phyloP scores from a whole-genome alignment of 345 rosid genomes.

The Hibiscus tridactylites region DNA sequence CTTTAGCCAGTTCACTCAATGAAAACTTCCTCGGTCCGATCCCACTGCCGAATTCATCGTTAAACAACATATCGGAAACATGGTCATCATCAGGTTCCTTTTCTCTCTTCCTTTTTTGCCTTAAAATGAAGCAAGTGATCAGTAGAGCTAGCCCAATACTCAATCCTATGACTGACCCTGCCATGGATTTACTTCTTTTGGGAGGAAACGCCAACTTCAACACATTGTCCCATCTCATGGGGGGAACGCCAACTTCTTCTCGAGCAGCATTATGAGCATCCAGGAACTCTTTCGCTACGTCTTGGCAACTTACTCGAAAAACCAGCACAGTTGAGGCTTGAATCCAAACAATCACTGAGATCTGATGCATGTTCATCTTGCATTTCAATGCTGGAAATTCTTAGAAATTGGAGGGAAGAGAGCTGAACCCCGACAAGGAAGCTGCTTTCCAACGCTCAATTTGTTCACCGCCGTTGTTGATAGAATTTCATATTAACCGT shows the following conservation, averaged over 20 bases:
- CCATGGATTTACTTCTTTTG: not conserved
- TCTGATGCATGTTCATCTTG: not conserved
- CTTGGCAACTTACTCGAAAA: constrained; percentile 13
- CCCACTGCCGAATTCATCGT: not conserved
- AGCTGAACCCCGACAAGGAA: too few species aligned
- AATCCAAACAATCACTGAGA: not conserved
- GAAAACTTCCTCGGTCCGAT: constrained; percentile 6
- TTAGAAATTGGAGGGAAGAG: too few species aligned
- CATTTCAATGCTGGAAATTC: not conserved
- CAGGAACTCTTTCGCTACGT: constrained; percentile 26
- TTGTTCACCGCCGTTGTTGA: too few species aligned
- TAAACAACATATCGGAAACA: not conserved
- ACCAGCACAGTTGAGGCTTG: not conserved
- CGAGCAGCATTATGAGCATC: constrained; percentile 47
- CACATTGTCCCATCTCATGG: constrained; percentile 35
- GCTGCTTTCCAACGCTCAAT: too few species aligned
- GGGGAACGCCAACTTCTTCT: constrained; percentile 24
- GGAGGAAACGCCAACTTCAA: constrained; percentile 14
- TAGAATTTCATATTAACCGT: too few species aligned
- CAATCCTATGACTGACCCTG: not conserved
- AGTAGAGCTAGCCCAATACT: not conserved
- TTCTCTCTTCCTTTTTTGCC: not conserved
- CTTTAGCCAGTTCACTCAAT: not conserved
- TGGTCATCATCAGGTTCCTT: not conserved
- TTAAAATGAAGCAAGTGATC: not conserved